These are phyloP conservation scores for Lactarius vividus DNA, from an alignment of 768 basidiomycete species.

Conservation along the genomic window DNA sequence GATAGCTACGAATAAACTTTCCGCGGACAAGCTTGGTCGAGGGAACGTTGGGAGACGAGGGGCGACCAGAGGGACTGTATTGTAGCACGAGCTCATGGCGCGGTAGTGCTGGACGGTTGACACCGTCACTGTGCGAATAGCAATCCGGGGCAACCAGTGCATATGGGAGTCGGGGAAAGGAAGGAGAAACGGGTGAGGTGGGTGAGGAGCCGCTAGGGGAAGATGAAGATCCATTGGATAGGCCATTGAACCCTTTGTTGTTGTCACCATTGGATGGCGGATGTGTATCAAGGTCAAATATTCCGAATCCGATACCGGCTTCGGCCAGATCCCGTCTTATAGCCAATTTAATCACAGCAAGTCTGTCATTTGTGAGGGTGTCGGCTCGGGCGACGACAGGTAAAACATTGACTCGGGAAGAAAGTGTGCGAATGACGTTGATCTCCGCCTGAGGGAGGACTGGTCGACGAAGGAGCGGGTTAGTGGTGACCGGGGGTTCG, in stretches of 20 bases:
- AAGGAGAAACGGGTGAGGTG: constrained; percentile 59
- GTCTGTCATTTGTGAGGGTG: constrained; percentile 75
- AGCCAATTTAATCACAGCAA: constrained; percentile 75
- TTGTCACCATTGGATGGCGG: constrained; percentile 51
- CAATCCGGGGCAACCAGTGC: constrained; percentile 81
- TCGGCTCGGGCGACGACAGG: constrained; percentile 84
- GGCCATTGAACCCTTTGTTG: constrained; percentile 50
- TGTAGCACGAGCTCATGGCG: constrained; percentile 73
- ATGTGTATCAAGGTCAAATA: constrained; percentile 74
- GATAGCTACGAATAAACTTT: constrained; percentile 68
- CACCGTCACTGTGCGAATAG: constrained; percentile 83
- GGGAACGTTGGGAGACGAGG: constrained; percentile 32
- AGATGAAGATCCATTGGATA: constrained; percentile 51
- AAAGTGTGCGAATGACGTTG: constrained; percentile 72
- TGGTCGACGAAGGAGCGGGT: constrained; percentile 64
- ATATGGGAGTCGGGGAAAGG: constrained; percentile 71
- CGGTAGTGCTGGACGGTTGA: constrained; percentile 52
- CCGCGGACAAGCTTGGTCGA: constrained; percentile 66
- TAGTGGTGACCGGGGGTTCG: constrained; percentile 73
- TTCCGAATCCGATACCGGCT: constrained; percentile 85
- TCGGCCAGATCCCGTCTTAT: constrained; percentile 78
- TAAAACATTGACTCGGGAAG: constrained; percentile 81
- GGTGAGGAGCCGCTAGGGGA: constrained; percentile 59
- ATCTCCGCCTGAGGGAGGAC: constrained; percentile 71
- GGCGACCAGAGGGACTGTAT: constrained; percentile 60